phyloP scores from a whole-genome alignment of 495 filamentous ascomycete genomes.

The Friedmanniomyces simplex region DNA sequence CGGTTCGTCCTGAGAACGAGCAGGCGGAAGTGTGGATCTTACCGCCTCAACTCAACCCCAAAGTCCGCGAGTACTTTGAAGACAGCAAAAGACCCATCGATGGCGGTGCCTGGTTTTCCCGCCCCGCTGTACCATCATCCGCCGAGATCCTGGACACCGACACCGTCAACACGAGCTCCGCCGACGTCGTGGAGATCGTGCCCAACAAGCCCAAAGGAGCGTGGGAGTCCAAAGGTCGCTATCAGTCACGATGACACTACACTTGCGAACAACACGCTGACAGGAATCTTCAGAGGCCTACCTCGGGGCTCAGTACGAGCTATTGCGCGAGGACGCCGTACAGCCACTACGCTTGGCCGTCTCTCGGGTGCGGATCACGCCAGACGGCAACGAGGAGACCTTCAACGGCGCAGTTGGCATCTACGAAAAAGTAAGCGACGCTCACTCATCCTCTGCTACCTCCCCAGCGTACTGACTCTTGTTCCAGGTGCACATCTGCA shows the following conservation, averaged over 20 bases:
- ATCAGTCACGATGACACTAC: background rate
- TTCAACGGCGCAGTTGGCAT: slow-evolving; percentile 46
- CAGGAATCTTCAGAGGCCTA: slow-evolving; percentile 23
- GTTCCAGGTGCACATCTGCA: slow-evolving; percentile 53
- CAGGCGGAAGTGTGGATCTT: slow-evolving; percentile 4
- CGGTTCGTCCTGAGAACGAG: background rate
- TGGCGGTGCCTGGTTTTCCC: slow-evolving; percentile 24
- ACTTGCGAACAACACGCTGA: background rate
- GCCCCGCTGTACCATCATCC: slow-evolving; percentile 26
- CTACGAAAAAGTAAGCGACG: slow-evolving; percentile 57
- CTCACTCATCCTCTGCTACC: background rate
- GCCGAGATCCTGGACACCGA: slow-evolving; percentile 25
- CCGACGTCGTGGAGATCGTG: slow-evolving; percentile 9
- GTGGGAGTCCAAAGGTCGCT: slow-evolving; percentile 28
- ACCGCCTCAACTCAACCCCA: slow-evolving; percentile 10
- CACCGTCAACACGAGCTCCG: slow-evolving; percentile 3
- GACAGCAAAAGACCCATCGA: slow-evolving; percentile 6
- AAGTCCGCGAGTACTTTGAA: slow-evolving; percentile 26
- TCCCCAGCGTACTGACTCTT: background rate
- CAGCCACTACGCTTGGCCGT: slow-evolving; percentile 33
- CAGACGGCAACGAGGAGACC: slow-evolving; percentile 22
- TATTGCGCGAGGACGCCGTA: slow-evolving; percentile 39
- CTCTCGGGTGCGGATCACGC: slow-evolving; percentile 20
- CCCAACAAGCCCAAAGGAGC: slow-evolving; percentile 33
- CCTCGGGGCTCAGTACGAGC: slow-evolving; percentile 29